These are phyloP conservation scores for Coriaria nepalensis DNA, from an alignment of 306 rosid genomes.

Conservation along the genomic window DNA sequence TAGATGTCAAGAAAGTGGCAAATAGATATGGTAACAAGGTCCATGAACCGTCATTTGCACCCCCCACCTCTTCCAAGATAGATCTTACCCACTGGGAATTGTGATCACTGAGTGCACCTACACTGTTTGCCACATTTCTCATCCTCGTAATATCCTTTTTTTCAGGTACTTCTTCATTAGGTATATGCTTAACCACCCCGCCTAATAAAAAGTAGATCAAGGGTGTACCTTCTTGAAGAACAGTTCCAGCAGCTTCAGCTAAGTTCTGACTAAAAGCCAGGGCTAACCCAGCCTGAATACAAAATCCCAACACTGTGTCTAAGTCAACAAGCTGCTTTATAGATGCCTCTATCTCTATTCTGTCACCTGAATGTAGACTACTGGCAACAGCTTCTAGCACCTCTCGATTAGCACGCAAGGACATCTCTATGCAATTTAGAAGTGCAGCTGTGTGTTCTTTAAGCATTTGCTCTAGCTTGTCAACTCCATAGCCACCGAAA, in stretches of 20 bases:
- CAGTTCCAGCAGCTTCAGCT: slow-evolving; percentile 85
- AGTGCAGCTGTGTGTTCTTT: slow-evolving; percentile 99
- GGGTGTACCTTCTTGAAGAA: slow-evolving; percentile 82
- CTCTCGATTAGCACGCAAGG: slow-evolving; percentile 81
- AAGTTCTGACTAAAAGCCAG: slow-evolving; percentile 71
- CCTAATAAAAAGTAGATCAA: slow-evolving; percentile 64
- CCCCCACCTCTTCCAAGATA: slow-evolving; percentile 82
- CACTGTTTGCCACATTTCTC: slow-evolving; percentile 72
- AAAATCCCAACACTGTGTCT: slow-evolving; percentile 81
- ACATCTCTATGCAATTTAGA: slow-evolving; percentile 85
- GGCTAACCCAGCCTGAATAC: slow-evolving; percentile 86
- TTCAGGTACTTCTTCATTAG: slow-evolving; percentile 76
- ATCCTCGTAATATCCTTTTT: slow-evolving; percentile 64
- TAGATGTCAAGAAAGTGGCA: slow-evolving; percentile 90
- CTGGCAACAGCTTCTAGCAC: slow-evolving; percentile 73
- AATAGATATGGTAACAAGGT: slow-evolving; percentile 85
- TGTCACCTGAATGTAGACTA: slow-evolving; percentile 81
- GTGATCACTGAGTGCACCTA: slow-evolving; percentile 56
- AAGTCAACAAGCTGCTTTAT: slow-evolving; percentile 76
- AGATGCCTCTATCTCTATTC: slow-evolving; percentile 73
- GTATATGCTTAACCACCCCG: slow-evolving; percentile 72
- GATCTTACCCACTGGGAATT: slow-evolving; percentile 90
- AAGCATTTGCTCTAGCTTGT: slow-evolving; percentile 79
- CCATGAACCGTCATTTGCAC: slow-evolving; percentile 98
- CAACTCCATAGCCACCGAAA: slow-evolving; percentile 97